Evolutionary conservation across 2,329 filamentous ascomycete genomes (phyloP).

Genomic region (Aspergillus proliferans): DNA sequence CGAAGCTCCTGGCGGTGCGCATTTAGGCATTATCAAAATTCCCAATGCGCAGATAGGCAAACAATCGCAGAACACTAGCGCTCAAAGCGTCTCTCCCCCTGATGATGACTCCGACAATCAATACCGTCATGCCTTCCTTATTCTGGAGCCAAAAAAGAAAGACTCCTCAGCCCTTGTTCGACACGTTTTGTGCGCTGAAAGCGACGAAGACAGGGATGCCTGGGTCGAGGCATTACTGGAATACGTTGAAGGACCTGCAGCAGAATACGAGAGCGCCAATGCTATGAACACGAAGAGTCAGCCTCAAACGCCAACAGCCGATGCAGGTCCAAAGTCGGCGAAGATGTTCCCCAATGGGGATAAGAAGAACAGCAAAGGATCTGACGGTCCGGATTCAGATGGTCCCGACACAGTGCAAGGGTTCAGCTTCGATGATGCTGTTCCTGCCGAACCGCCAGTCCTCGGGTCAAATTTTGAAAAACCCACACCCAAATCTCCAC

Average conservation of each 20-base stretch:
- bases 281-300: conserved; percentile 15
- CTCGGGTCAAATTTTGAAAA: conserved; percentile 38
- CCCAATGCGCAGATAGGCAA: conserved; percentile 89
- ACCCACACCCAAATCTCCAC: conserved; percentile 27
- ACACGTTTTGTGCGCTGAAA: conserved; percentile 93
- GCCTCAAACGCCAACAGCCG: conserved; percentile 11
- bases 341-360: conserved; percentile 17
- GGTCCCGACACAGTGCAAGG: conserved; percentile 36
- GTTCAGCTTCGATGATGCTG: conserved; percentile 52
- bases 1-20: conserved; percentile 81
- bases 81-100: conserved; percentile 56
- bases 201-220: conserved; percentile 80
- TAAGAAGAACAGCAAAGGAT: conserved; percentile 27
- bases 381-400: conserved; percentile 35
- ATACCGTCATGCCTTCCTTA: conserved; percentile 91
- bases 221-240: conserved; percentile 89
- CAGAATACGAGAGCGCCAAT: conserved; percentile 25
- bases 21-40: conserved; percentile 89
- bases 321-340: conserved; percentile 14
- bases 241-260: conserved; percentile 62
- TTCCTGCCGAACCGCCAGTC: conserved; percentile 53
- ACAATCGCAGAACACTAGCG: conserved; percentile 61
- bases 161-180: conserved; percentile 82
- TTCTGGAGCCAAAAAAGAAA: conserved; percentile 93
- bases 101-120: conserved; percentile 82